Conservation (phyloP, 108 stramenopile genomes). For the Cyclostephanos invisitatus region DNA sequence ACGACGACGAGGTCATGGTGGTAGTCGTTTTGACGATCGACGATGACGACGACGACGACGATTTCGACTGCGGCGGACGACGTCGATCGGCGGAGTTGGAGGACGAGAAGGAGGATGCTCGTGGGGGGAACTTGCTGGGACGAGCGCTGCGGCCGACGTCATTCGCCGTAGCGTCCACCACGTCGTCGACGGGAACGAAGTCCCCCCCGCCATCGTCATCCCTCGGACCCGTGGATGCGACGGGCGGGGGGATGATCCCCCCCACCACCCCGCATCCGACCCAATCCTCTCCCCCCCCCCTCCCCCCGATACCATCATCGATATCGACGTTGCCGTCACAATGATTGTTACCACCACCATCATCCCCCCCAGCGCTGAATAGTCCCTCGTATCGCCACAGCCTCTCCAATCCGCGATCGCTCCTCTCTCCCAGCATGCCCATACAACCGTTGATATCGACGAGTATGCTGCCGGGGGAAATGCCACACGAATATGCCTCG, state of each 20-base stretch:
- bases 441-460: slow-evolving; percentile 66
- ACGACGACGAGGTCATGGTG: slow-evolving; percentile 4
- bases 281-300: background rate
- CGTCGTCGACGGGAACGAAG: background rate
- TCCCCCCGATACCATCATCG: background rate
- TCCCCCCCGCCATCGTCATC: background rate
- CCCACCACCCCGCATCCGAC: background rate
- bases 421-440: slow-evolving; percentile 71
- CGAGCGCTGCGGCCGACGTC: too few relatives aligned
- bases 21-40: background rate
- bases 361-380: background rate
- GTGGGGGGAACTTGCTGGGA: background rate
- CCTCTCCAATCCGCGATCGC: slow-evolving; percentile 70
- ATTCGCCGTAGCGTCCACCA: too few relatives aligned
- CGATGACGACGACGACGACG: background rate
- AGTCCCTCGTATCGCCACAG: slow-evolving; percentile 81
- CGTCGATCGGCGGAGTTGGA: too few relatives aligned
- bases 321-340: background rate
- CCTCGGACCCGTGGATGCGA: too few relatives aligned
- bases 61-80: background rate
- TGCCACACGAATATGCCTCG: slow-evolving; percentile 67
- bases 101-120: too few relatives aligned
- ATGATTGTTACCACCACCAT: too few relatives aligned
- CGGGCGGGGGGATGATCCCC: background rate
- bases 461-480: slow-evolving; percentile 57